phyloP scores from a whole-genome alignment of 805 yeast genomes.

The Lipomyces yamanashiensis region DNA sequence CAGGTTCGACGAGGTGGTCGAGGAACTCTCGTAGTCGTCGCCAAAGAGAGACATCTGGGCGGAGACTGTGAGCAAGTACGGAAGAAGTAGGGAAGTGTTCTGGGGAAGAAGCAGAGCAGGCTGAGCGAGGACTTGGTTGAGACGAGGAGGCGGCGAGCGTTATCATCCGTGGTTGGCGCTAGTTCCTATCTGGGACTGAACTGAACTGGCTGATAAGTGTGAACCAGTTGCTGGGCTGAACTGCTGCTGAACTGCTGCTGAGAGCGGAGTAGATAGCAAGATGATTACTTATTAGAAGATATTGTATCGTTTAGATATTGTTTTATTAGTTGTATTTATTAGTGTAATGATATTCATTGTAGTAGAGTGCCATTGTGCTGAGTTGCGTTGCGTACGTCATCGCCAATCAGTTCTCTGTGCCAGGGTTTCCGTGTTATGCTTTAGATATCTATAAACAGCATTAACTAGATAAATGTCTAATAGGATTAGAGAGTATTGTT shows the following conservation, averaged over 20 bases:
- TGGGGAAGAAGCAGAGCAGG: not conserved
- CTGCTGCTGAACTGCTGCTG: not conserved
- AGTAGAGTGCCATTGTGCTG: too few relatives aligned
- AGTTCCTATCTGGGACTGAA: conserved; percentile 9
- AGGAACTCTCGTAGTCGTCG: conserved; percentile 37
- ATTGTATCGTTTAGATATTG: too few relatives aligned
- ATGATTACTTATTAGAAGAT: too few relatives aligned
- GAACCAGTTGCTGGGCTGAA: conserved; percentile 1
- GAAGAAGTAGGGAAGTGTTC: conserved; percentile 1
- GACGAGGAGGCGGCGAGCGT: conserved; percentile 6
- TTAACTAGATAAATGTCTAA: too few relatives aligned
- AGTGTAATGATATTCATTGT: too few relatives aligned
- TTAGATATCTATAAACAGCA: too few relatives aligned
- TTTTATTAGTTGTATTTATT: too few relatives aligned
- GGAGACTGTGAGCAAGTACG: not conserved
- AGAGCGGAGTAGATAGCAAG: too few relatives aligned
- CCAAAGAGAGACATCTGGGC: conserved; percentile 37
- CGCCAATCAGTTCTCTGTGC: too few relatives aligned
- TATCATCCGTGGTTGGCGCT: conserved; percentile 13
- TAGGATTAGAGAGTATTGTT: too few relatives aligned
- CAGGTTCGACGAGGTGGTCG: conserved; percentile 21
- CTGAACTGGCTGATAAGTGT: not conserved
- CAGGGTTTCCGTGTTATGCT: too few relatives aligned
- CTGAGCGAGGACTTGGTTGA: not conserved
- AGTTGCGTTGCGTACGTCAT: too few relatives aligned